Evolutionary conservation across 2,329 filamentous ascomycete species (phyloP), one percentile per base, ranked within the genome.

Genomic region (Aspergillaceae sp.): DNA sequence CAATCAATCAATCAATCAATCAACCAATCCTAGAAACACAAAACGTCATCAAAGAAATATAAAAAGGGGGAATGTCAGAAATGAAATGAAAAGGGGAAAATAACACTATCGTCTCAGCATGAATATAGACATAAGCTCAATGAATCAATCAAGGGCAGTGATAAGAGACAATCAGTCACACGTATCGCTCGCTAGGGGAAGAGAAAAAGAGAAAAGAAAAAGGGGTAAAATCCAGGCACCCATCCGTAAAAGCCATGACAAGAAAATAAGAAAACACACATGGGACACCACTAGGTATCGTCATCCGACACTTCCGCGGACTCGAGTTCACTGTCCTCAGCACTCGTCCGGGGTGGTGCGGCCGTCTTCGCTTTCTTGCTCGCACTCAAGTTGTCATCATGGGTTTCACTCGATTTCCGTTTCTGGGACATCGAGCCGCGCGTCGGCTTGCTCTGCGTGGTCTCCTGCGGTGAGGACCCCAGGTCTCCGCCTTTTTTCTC

Each of bases 401-500:
- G 66, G 45, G 66, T 59, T 47, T 69, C 67, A 45, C 66, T 66
- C 40, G 75, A 74, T 59, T 78, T 78, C 47, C 76, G 68, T 60
- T 79, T 78, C 49, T 69, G 68, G 32, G 64, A 65, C 40, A 62
- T 64, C 44, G 62, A 59, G 10, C 62, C 19, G 19, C 19, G 60
- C 33, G 56, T 44, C 29, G 62, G 50, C 49, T 62, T 66, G 29
- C 51, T 46, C 32, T 55, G 58, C 41, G 62, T 63, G 35, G 56
- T 58, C 46, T 65, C 64, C 52, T 63, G 62, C 35, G 63, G 64
- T 42, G 64, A 59, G 7, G 55, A 53, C 26, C 50, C 54, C 2
- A 56, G 72, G 57, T 78, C 79, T 5, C n/a, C 34, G 26, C n/a
- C 7, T 41, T 75, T 77, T 56, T 81, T 80, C 61, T 95, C 90